These are phyloP conservation scores for Lotus japonicus DNA, from an alignment of 306 rosid species.

Conservation along the genomic window DNA sequence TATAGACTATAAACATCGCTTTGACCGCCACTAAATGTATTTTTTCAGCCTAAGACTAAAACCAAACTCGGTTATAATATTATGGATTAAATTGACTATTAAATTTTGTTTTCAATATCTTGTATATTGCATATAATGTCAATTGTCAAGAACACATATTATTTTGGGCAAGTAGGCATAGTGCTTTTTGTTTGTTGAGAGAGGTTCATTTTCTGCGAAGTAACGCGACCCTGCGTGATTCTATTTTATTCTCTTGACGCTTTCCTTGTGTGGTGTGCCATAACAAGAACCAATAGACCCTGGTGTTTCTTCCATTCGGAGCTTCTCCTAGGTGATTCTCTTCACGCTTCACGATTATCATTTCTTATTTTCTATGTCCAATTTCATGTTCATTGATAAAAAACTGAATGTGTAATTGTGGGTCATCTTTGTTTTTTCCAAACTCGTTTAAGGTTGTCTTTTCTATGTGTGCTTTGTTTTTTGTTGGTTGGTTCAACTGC, in stretches of 20 bases:
- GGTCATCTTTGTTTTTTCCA: neutral
- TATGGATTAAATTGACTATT: no score
- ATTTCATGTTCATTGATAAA: conserved; percentile 1
- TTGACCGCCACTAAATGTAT: no score
- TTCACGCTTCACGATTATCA: no score
- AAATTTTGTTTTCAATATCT: no score
- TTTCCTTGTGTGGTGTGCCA: neutral
- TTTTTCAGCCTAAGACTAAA: no score
- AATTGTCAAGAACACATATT: no score
- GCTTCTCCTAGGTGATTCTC: neutral
- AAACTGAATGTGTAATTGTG: neutral
- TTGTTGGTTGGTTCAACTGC: neutral
- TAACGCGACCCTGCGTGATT: neutral
- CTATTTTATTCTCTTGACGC: neutral
- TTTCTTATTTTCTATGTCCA: neutral
- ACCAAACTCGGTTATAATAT: no score
- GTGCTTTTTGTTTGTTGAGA: no score
- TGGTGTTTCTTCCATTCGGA: neutral
- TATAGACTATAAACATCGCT: no score
- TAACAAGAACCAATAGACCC: neutral
- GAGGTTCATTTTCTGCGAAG: neutral
- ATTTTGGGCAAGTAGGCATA: neutral
- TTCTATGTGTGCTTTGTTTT: neutral
- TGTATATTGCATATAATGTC: no score
- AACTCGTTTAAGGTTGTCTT: neutral